A percentile compares a stretch with the other conserved stretches of the same genome.
Conservation (phyloP, 148 eudicot genomes). For the Silene conica region DNA sequence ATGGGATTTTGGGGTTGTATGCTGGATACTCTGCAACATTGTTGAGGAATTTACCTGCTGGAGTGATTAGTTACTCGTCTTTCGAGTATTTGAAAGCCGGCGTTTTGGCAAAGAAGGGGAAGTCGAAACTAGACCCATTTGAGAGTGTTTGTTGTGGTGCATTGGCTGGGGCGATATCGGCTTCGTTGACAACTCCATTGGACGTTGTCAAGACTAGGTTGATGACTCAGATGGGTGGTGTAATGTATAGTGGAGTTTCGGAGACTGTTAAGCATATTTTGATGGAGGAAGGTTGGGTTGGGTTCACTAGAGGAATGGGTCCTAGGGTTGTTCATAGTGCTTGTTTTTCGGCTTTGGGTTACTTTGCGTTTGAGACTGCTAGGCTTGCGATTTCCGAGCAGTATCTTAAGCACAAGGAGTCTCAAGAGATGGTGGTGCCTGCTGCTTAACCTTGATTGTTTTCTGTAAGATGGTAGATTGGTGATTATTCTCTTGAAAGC, state of each 20-base stretch:
- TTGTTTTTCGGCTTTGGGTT: conserved; percentile 87
- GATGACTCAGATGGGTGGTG: conserved; percentile 70
- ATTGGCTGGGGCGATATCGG: conserved; percentile 85
- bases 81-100: conserved; percentile 91
- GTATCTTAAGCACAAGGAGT: conserved; percentile 60
- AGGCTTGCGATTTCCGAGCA: conserved; percentile 71
- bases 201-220: conserved; percentile 92
- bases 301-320: conserved; percentile 88
- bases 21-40: conserved; percentile 89
- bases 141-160: conserved; percentile 92
- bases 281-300: conserved; percentile 82
- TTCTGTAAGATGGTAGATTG: conserved; percentile 13
- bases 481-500: conserved; percentile 7
- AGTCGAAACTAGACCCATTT: conserved; percentile 51
- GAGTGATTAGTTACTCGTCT: conserved; percentile 87
- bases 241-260: conserved; percentile 42
- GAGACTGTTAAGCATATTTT: conserved; percentile 65
- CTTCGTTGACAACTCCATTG: conserved; percentile 77
- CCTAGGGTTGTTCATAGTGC: conserved; percentile 91
- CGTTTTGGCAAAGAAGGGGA: conserved; percentile 37
- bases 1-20: conserved; percentile 77
- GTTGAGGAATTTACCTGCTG: conserved; percentile 88
- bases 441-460: neutral
- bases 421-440: conserved; percentile 23
- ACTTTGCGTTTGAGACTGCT: conserved; percentile 89